Conservation (phyloP, 2,329 filamentous ascomycete species). For the Ophiosphaerella narmari region DNA sequence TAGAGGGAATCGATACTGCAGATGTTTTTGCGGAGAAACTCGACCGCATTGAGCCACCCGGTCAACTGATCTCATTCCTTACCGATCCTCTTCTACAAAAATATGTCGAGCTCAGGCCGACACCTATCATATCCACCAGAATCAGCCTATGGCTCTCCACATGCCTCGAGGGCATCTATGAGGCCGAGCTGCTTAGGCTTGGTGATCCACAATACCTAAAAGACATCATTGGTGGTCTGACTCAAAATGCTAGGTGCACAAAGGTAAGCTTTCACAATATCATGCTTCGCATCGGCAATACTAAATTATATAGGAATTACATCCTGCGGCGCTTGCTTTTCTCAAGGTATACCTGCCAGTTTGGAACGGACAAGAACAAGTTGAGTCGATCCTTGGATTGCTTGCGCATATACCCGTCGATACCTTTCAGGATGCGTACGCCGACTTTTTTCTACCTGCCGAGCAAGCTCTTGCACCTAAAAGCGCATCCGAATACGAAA, state of each 20-base stretch:
- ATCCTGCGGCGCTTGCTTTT: conserved; percentile 38
- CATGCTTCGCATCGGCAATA: no score
- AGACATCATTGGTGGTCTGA: conserved; percentile 39
- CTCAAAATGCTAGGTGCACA: conserved; percentile 39
- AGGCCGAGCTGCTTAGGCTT: conserved; percentile 18
- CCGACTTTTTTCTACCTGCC: conserved; percentile 43
- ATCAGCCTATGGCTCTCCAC: conserved; percentile 46
- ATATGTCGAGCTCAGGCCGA: conserved; percentile 61
- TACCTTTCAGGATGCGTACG: conserved; percentile 55
- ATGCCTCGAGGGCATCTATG: conserved; percentile 45
- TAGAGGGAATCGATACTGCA: conserved; percentile 79
- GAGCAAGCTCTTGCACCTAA: conserved; percentile 49
- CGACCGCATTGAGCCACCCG: conserved; percentile 79
- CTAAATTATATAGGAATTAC: conserved; percentile 34
- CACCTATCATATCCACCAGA: conserved; percentile 30
- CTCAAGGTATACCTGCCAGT: conserved; percentile 40
- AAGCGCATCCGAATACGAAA: conserved; percentile 57
- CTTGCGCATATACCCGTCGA: conserved; percentile 48
- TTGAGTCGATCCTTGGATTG: conserved; percentile 59
- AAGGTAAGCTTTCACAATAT: conserved; percentile 32
- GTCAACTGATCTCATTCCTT: conserved; percentile 77
- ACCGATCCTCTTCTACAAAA: conserved; percentile 80
- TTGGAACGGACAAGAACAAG: conserved; percentile 43
- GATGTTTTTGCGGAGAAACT: conserved; percentile 72
- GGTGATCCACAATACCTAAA: conserved; percentile 26